phyloP scores from a whole-genome alignment of 495 filamentous ascomycete species.

The Patellaria atrata region DNA sequence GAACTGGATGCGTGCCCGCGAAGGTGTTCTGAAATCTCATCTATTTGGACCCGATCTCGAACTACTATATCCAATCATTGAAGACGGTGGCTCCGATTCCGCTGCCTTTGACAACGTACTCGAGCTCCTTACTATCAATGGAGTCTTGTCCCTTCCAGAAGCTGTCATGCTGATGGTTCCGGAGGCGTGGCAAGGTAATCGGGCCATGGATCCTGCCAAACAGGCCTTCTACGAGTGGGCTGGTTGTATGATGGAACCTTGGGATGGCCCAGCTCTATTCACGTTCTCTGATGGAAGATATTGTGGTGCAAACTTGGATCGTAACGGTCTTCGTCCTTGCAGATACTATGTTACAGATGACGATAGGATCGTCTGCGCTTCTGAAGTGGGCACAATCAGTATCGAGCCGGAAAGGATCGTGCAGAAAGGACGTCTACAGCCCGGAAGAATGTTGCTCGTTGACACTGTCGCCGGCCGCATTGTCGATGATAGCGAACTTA shows the following conservation, averaged over 20 bases:
- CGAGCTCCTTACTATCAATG: slow-evolving; percentile 90
- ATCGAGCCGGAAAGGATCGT: slow-evolving; percentile 84
- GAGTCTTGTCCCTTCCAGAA: slow-evolving; percentile 90
- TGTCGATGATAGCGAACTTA: slow-evolving; percentile 89
- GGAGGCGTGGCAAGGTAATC: slow-evolving; percentile 96
- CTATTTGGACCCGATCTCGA: slow-evolving; percentile 92
- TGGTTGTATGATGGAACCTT: slow-evolving; percentile 98
- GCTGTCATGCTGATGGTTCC: slow-evolving; percentile 99
- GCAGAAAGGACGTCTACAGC: slow-evolving; percentile 90
- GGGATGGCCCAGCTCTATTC: slow-evolving; percentile 96
- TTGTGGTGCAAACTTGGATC: slow-evolving; percentile 96
- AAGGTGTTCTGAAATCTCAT: slow-evolving; percentile 87
- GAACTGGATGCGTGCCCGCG: slow-evolving; percentile 99
- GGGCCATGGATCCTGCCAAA: slow-evolving; percentile 84
- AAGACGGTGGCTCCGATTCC: slow-evolving; percentile 95
- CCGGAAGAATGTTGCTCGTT: slow-evolving; percentile 94
- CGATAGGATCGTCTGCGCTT: slow-evolving; percentile 96
- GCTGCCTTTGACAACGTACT: slow-evolving; percentile 98
- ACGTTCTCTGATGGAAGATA: slow-evolving; percentile 96
- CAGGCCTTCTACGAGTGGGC: slow-evolving; percentile 99
- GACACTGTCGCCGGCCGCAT: slow-evolving; percentile 92
- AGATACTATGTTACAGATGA: slow-evolving; percentile 97
- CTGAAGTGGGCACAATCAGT: slow-evolving; percentile 88
- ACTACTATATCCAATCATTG: slow-evolving; percentile 82
- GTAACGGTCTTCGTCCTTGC: slow-evolving; percentile 93